These are phyloP conservation scores for sunflower (Helianthus annuus) DNA, from an alignment of 129 eudicot genomes.

Conservation along the genomic window DNA sequence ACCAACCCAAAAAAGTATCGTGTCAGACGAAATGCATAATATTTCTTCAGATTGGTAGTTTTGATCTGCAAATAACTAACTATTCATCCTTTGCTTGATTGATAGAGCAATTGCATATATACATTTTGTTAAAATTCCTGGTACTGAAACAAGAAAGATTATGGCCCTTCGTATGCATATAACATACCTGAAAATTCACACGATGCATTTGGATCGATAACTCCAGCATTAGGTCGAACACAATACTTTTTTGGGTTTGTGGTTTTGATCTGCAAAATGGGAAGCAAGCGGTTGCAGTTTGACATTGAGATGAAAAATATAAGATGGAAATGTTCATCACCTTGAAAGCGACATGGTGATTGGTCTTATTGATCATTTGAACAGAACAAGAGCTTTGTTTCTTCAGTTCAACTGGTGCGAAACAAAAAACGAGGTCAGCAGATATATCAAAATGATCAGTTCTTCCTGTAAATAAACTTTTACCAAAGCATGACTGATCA, in stretches of 20 bases:
- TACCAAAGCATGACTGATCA: not conserved
- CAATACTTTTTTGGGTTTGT: slow-evolving; percentile 63
- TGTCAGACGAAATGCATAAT: no score
- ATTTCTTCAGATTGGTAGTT: no score
- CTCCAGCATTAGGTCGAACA: slow-evolving; percentile 60
- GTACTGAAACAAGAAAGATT: no score
- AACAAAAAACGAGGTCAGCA: slow-evolving; percentile 16
- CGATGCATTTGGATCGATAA: slow-evolving; percentile 42
- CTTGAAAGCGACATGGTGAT: slow-evolving; percentile 63
- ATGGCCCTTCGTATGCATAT: no score
- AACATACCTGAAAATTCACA: slow-evolving; percentile 37
- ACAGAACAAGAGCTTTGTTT: slow-evolving; percentile 66
- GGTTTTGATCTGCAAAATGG: slow-evolving; percentile 51
- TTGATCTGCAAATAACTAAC: not conserved
- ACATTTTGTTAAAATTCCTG: no score
- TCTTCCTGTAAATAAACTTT: not conserved
- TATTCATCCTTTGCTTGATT: not conserved
- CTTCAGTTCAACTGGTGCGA: slow-evolving; percentile 54
- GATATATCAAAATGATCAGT: no score
- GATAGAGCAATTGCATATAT: not conserved
- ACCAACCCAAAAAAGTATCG: no score
- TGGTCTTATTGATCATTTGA: slow-evolving; percentile 54
- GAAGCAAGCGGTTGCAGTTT: slow-evolving; percentile 11
- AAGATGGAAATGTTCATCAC: slow-evolving; percentile 17
- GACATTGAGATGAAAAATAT: not conserved